Conservation (phyloP, 352 stramenopile species). For the Thalassiosira oceanica region DNA sequence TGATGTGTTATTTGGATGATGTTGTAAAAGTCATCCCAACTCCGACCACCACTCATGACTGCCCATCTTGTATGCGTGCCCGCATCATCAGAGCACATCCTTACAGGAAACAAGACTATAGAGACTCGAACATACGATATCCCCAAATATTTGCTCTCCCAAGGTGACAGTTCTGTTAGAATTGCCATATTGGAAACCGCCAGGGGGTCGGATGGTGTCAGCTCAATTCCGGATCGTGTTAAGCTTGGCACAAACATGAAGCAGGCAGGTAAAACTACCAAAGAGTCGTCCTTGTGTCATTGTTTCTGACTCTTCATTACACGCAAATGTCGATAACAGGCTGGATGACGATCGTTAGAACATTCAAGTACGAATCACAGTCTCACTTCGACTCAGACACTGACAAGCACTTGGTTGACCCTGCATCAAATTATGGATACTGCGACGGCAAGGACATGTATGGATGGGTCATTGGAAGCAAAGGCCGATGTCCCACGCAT, state of each 20-base stretch:
- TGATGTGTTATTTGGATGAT: too few relatives aligned
- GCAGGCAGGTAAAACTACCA: neutral
- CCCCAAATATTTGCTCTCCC: slow-evolving; percentile 39
- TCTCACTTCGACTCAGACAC: slow-evolving; percentile 55
- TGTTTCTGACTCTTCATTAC: neutral
- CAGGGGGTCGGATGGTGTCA: slow-evolving; percentile 44
- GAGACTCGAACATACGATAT: slow-evolving; percentile 66
- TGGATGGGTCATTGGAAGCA: slow-evolving; percentile 28
- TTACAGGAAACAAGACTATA: slow-evolving; percentile 58
- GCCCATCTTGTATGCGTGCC: too few relatives aligned
- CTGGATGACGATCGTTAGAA: slow-evolving; percentile 48
- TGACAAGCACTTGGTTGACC: slow-evolving; percentile 49
- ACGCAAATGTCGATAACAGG: slow-evolving; percentile 17
- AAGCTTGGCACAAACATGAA: slow-evolving; percentile 2
- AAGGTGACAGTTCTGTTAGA: slow-evolving; percentile 8
- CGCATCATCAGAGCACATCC: slow-evolving; percentile 29
- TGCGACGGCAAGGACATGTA: slow-evolving; percentile 41
- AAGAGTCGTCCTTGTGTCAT: neutral
- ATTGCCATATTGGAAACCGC: slow-evolving; percentile 59
- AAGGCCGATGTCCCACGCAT: neutral
- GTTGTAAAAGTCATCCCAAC: too few relatives aligned
- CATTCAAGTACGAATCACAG: slow-evolving; percentile 36
- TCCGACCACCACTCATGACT: too few relatives aligned
- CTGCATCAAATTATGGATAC: slow-evolving; percentile 57
- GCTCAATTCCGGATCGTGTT: slow-evolving; percentile 37